Evolutionary conservation across 805 yeast genomes (phyloP).

Genomic region (Zygosaccharomyces lentus): DNA sequence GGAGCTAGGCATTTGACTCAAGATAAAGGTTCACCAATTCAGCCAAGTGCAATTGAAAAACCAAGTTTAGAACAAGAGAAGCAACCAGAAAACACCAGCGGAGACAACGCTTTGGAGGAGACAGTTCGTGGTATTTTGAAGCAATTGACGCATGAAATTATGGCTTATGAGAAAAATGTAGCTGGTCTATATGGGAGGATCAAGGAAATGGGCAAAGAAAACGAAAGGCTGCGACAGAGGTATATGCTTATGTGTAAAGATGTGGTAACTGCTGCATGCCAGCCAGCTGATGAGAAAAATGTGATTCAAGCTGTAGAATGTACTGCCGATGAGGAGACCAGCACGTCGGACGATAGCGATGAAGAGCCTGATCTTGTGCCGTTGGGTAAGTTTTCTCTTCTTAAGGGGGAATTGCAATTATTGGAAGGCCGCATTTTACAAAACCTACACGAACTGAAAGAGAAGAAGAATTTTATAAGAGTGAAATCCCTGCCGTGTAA

Average conservation of each 20-base stretch:
- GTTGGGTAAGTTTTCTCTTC: background rate
- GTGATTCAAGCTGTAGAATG: background rate
- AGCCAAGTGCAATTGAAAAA: background rate
- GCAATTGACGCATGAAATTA: constrained; percentile 18
- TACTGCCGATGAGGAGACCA: background rate
- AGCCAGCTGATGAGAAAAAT: background rate
- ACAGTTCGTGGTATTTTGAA: background rate
- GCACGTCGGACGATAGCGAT: background rate
- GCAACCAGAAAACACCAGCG: background rate
- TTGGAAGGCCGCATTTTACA: constrained; percentile 9
- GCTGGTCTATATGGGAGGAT: constrained; percentile 19
- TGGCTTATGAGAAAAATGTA: constrained; percentile 21
- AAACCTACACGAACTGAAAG: constrained; percentile 9
- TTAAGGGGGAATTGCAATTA: constrained; percentile 3
- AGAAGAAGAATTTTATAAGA: background rate
- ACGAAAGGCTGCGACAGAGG: constrained; percentile 9
- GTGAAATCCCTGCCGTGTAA: background rate
- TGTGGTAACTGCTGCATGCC: background rate
- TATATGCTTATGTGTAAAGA: constrained; percentile 3
- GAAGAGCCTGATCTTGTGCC: background rate
- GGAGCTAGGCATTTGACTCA: background rate
- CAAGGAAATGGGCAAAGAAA: constrained; percentile 8
- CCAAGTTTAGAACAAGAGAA: background rate
- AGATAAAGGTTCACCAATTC: too few species aligned
- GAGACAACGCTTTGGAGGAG: background rate